Conservation (phyloP, 164 flowering plant species). For the Sextonia rubra region DNA sequence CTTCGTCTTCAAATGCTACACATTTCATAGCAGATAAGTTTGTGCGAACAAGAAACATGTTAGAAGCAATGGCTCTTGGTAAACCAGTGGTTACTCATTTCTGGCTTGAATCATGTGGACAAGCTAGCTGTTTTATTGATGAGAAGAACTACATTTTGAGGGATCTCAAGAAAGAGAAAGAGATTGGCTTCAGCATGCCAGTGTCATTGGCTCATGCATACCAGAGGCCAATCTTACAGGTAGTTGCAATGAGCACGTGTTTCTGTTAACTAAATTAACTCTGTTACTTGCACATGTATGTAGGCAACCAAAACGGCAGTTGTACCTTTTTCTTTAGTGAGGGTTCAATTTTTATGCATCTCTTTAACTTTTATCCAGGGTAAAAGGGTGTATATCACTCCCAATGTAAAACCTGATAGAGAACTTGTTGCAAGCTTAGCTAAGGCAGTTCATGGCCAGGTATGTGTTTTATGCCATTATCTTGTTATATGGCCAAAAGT, state of each 20-base stretch:
- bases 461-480: conserved; percentile 15
- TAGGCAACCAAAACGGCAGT: neutral
- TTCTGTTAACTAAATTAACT: neutral
- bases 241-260: neutral
- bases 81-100: conserved; percentile 81
- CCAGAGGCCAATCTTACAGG: conserved; percentile 73
- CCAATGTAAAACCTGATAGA: conserved; percentile 70
- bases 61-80: conserved; percentile 85
- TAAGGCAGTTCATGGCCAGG: conserved; percentile 85
- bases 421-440: conserved; percentile 64
- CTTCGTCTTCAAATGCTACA: conserved; percentile 70
- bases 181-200: conserved; percentile 81
- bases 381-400: conserved; percentile 66
- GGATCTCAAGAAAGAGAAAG: conserved; percentile 84
- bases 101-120: conserved; percentile 90
- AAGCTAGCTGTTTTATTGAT: conserved; percentile 72
- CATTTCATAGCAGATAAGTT: conserved; percentile 83
- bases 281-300: neutral
- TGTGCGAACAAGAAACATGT: conserved; percentile 89
- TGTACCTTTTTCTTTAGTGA: neutral
- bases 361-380: conserved; percentile 43
- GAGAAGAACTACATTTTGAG: conserved; percentile 72
- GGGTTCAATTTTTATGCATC: neutral
- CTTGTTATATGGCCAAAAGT: neutral
- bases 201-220: conserved; percentile 63